Base-by-base conservation (phyloP, 2,329 filamentous ascomycete species). In the Dactylellina drechsleri region DNA sequence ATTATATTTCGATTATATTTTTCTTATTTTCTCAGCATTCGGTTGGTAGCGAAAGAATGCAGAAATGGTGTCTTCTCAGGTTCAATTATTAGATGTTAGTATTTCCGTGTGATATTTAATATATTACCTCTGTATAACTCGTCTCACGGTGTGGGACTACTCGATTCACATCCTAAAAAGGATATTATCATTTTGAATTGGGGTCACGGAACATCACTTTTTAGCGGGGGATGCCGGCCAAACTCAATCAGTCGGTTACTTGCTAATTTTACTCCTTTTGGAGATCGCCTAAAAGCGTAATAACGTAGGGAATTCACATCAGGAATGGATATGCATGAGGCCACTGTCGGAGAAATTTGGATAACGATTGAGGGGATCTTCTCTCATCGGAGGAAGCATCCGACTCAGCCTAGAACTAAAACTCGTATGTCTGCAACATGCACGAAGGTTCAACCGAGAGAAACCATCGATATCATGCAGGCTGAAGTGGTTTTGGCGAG, bases 181-280 rank as follows among this genome's bases (percentile, higher is more conserved):
- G 6, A 36, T 36, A 5, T 36, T 36, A 36, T 10, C 31, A 36
- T 36, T 36, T 8, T 36, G 31, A 36, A 10, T 10, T 36, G 31
- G 31, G 31, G 31, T 36, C 31, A 10, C 31, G 10, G 31, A 7
- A 8, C 31, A 3, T 36, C 5, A 10, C 10, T 36, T 7, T 10
- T 36, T 36, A 36, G 31, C 61, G 52, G 61, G 56, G 61, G 61
- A 50, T 28, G 61, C 61, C 61, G 61, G 31, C 0, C 40, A 56
- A 31, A 23, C 10, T 23, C 20, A 12, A 31, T 7, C 41, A 18
- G 15, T 56, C 15, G 13, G 20, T 23, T 8, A 5, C 16, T 18
- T 18, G 13, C 16, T 47, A 15, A n/a, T 16, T 28, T 43, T 8
- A 23, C 54, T 43, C 1, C 15, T 2, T 41, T 20, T 41, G 40